Conservation (phyloP, 768 basidiomycete genomes). For the Pholiota microspora region DNA sequence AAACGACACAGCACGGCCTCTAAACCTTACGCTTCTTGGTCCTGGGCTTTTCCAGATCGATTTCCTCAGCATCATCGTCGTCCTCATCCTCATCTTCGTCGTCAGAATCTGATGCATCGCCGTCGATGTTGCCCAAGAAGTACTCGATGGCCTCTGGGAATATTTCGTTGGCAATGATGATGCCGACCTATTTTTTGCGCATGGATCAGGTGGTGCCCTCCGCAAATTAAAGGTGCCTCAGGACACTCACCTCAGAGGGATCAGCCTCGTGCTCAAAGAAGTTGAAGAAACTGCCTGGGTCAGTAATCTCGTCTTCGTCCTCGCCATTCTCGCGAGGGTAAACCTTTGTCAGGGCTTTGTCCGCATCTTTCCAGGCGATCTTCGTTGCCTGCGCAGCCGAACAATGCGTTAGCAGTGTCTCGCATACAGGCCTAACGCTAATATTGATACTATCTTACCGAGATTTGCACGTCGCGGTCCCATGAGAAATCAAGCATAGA, state of each 20-base stretch:
- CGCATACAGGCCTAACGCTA: not conserved
- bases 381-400: slow-evolving; percentile 45
- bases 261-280: slow-evolving; percentile 72
- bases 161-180: slow-evolving; percentile 70
- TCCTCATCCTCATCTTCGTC: slow-evolving; percentile 60
- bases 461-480: slow-evolving; percentile 68
- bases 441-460: slow-evolving; percentile 58
- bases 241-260: slow-evolving; percentile 60
- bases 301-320: slow-evolving; percentile 62
- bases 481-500: slow-evolving; percentile 81
- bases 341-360: slow-evolving; percentile 73
- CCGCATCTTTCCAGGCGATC: slow-evolving; percentile 81
- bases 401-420: not conserved
- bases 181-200: slow-evolving; percentile 56
- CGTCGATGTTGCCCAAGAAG: slow-evolving; percentile 67
- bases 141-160: slow-evolving; percentile 82
- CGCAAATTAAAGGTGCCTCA: not conserved
- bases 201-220: not conserved
- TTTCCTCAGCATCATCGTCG: slow-evolving; percentile 80
- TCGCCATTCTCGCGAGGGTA: slow-evolving; percentile 67
- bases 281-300: slow-evolving; percentile 86
- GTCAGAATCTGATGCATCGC: slow-evolving; percentile 61
- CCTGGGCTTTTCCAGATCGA: slow-evolving; percentile 83
- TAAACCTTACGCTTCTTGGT: slow-evolving; percentile 71
- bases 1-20: slow-evolving; percentile 20